These are phyloP conservation scores for Vigna hirtella DNA, from an alignment of 306 rosid genomes.

Conservation along the genomic window DNA sequence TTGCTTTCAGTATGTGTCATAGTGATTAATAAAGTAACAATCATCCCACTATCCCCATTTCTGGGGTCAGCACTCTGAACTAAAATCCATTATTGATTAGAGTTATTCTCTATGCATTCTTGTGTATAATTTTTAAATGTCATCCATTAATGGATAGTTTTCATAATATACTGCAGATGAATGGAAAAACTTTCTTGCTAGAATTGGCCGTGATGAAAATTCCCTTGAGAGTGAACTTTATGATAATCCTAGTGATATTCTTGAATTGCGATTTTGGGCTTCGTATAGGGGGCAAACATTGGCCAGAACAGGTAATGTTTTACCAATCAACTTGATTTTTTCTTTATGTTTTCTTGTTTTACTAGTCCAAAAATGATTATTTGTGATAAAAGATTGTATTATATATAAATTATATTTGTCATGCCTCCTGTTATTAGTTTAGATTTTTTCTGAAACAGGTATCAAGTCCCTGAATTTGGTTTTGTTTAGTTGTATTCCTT, in stretches of 20 bases:
- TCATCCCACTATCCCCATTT: too few relatives aligned
- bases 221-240: slow-evolving; percentile 64
- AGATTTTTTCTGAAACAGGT: too few relatives aligned
- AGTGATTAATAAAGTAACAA: too few relatives aligned
- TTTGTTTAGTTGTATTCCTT: too few relatives aligned
- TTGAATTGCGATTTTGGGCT: slow-evolving; percentile 96
- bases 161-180: slow-evolving; percentile 63
- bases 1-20: too few relatives aligned
- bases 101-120: background rate
- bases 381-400: background rate
- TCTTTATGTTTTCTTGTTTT: background rate
- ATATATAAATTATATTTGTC: background rate
- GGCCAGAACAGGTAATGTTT: slow-evolving; percentile 86
- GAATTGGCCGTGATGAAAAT: slow-evolving; percentile 86
- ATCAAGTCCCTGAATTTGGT: too few relatives aligned
- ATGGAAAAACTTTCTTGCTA: slow-evolving; percentile 92
- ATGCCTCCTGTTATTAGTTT: too few relatives aligned
- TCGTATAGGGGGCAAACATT: slow-evolving; percentile 96
- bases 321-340: slow-evolving; percentile 22
- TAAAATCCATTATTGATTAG: too few relatives aligned
- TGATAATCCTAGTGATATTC: slow-evolving; percentile 69
- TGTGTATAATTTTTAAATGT: background rate
- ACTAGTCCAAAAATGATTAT: background rate
- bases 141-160: background rate
- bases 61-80: too few relatives aligned